Percentiles rank a stretch among this genome's conserved stretches.
These are phyloP conservation scores for Tolypocladium guangdongense DNA, from an alignment of 2,329 filamentous ascomycete species.

Conservation along the genomic window DNA sequence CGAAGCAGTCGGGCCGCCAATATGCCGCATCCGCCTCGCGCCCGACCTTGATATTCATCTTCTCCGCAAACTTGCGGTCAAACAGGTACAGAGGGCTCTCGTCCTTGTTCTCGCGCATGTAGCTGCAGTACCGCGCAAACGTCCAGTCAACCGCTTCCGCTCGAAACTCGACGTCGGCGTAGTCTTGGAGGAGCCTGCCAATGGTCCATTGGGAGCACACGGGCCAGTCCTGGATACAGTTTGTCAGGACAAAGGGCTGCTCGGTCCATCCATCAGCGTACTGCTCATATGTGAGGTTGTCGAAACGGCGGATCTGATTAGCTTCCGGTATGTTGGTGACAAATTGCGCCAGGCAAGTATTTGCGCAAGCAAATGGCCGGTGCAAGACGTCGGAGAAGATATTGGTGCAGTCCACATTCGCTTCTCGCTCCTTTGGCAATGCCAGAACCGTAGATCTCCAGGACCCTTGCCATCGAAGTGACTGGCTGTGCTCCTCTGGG, in stretches of 20 bases:
- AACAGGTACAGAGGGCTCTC: slow-evolving; percentile 92
- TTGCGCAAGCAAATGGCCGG: slow-evolving; percentile 79
- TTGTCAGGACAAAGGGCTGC: slow-evolving; percentile 76
- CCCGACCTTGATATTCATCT: slow-evolving; percentile 64
- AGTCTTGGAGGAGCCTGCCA: slow-evolving; percentile 51
- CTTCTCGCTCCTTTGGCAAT: slow-evolving; percentile 36
- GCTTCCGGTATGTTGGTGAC: slow-evolving; percentile 56
- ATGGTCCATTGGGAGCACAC: slow-evolving; percentile 65
- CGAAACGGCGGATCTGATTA: slow-evolving; percentile 64
- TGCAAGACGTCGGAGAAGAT: slow-evolving; percentile 88
- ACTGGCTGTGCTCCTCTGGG: slow-evolving; percentile 18
- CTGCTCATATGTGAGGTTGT: slow-evolving; percentile 57
- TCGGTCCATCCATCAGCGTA: slow-evolving; percentile 69
- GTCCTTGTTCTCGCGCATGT: slow-evolving; percentile 69
- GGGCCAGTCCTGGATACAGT: slow-evolving; percentile 73
- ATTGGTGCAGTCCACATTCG: slow-evolving; percentile 58
- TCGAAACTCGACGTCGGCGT: slow-evolving; percentile 60
- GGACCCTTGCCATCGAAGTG: slow-evolving; percentile 58
- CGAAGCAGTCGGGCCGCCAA: slow-evolving; percentile 75
- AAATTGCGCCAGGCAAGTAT: slow-evolving; percentile 58
- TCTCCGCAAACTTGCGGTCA: slow-evolving; percentile 75
- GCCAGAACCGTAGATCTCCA: slow-evolving; percentile 74
- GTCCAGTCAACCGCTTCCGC: slow-evolving; percentile 94
- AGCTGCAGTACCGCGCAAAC: slow-evolving; percentile 67
- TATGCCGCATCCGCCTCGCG: slow-evolving; percentile 46